Evolutionary conservation across 805 yeast species (phyloP).

Genomic region (Wickerhamiella shivajii): DNA sequence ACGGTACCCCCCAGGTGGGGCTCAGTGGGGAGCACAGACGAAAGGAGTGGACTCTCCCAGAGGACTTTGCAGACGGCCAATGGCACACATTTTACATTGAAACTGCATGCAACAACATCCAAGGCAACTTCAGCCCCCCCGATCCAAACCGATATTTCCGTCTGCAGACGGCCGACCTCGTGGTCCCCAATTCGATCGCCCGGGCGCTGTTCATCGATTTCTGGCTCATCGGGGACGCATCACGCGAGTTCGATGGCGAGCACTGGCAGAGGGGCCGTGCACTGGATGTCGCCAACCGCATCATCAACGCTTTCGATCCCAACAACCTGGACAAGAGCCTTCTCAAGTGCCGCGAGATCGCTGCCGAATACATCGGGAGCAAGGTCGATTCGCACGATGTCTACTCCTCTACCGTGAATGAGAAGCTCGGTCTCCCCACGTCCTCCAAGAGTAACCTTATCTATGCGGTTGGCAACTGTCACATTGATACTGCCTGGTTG

Average conservation of each 20-base stretch:
- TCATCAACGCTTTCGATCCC: constrained; percentile 74
- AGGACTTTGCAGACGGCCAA: constrained; percentile 35
- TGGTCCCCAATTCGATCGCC: constrained; percentile 69
- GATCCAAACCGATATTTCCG: constrained; percentile 59
- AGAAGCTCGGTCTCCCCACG: constrained; percentile 12
- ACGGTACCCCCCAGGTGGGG: constrained; percentile 66
- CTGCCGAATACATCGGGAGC: constrained; percentile 48
- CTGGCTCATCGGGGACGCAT: constrained; percentile 81
- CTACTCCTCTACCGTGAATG: constrained; percentile 22
- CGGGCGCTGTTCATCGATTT: constrained; percentile 65
- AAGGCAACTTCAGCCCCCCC: constrained; percentile 63
- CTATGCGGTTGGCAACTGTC: constrained; percentile 85
- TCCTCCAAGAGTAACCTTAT: constrained; percentile 31
- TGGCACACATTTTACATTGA: constrained; percentile 67
- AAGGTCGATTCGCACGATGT: constrained; percentile 54
- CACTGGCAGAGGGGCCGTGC: constrained; percentile 79
- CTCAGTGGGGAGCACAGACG: constrained; percentile 70
- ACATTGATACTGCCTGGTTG: constrained; percentile 95
- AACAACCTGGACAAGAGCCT: constrained; percentile 40
- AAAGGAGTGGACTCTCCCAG: constrained; percentile 54
- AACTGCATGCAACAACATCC: constrained; percentile 90
- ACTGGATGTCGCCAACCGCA: constrained; percentile 58
- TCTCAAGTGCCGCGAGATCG: constrained; percentile 48
- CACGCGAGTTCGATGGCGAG: constrained; percentile 64
- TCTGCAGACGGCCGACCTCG: constrained; percentile 57